These are phyloP conservation scores for Forsythia suspensa DNA, from an alignment of 257 asterid genomes.

Conservation along the genomic window DNA sequence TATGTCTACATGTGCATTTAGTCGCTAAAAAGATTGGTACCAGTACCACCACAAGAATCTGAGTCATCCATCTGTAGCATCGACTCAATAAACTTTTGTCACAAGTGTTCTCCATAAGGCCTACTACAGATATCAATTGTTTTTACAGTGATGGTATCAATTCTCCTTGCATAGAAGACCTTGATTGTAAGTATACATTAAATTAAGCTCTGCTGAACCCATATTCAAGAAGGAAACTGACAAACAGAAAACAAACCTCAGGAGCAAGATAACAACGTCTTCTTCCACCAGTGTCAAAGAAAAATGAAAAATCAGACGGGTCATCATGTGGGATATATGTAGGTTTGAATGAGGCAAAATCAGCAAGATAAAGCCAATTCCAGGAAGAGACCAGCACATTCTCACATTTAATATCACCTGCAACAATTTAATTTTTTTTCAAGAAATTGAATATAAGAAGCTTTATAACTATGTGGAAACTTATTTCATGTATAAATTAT, in stretches of 20 bases:
- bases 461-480: constrained; percentile 14
- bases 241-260: constrained; percentile 60
- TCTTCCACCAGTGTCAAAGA: constrained; percentile 99
- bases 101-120: not conserved
- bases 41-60: not conserved
- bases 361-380: constrained; percentile 98
- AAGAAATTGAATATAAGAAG: constrained; percentile 11
- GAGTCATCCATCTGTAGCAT: not conserved
- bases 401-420: constrained; percentile 99
- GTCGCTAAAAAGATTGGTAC: not conserved
- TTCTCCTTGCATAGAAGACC: not conserved
- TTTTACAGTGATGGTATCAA: constrained; percentile 1
- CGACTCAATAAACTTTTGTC: not conserved
- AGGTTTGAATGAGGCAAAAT: constrained; percentile 98
- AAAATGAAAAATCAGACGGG: constrained; percentile 97
- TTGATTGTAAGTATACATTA: constrained; percentile 6
- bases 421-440: constrained; percentile 26
- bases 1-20: not conserved
- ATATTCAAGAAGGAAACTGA: not conserved
- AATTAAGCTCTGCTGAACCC: constrained; percentile 1
- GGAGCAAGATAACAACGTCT: constrained; percentile 99
- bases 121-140: not conserved
- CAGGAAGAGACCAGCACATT: constrained; percentile 97
- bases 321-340: constrained; percentile 96
- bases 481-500: not conserved